Evolutionary conservation across 2,329 filamentous ascomycete genomes (phyloP), one percentile per base, ranked within the genome.

Genomic region (Arthrobotrys sphaeroides): DNA sequence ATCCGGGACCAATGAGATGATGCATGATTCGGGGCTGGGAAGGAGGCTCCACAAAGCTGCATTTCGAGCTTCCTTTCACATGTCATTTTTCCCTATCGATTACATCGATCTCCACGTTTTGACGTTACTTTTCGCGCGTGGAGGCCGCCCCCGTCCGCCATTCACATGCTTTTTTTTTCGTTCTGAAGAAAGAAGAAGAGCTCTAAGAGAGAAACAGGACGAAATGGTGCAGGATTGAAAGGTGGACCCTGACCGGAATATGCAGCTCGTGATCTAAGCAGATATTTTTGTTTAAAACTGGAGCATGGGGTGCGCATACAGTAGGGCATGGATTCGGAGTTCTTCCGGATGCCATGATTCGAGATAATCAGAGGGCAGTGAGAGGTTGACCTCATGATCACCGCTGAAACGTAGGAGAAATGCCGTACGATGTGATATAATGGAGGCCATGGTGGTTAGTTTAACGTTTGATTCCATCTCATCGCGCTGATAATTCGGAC

Each of bases 361-460:
- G 31, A 38, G 22, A 16, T 12, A n/a, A n/a, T n/a, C n/a, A 31
- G 47, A 43, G 36, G 13, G 12, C 31, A 6, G 64, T 16, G n/a
- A 16, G 64, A 38, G 40, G 51, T 60, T 59, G 72, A 69, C 72
- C 72, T 75, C 72, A 75, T 75, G 72, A 75, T 75, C 72, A 69
- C 38, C 72, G 40, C 72, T 49, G 49, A 67, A 67, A 67, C 69
- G 45, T 36, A 69, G 47, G n/a, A n/a, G n/a, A n/a, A 62, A 73
- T 64, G 26, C 26, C 13, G 9, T 53, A n/a, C n/a, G n/a, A n/a
- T n/a, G n/a, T n/a, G n/a, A n/a, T n/a, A n/a, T n/a, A n/a, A n/a
- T n/a, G n/a, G n/a, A n/a, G n/a, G n/a, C n/a, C n/a, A n/a, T n/a
- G n/a, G n/a, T n/a, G n/a, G n/a, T n/a, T n/a, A 33, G 13, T 31